A percentile compares a stretch with the other conserved stretches of the same genome.
These are phyloP conservation scores for Ceratocystis lukuohia DNA, from an alignment of 2,329 filamentous ascomycete species.

Conservation along the genomic window DNA sequence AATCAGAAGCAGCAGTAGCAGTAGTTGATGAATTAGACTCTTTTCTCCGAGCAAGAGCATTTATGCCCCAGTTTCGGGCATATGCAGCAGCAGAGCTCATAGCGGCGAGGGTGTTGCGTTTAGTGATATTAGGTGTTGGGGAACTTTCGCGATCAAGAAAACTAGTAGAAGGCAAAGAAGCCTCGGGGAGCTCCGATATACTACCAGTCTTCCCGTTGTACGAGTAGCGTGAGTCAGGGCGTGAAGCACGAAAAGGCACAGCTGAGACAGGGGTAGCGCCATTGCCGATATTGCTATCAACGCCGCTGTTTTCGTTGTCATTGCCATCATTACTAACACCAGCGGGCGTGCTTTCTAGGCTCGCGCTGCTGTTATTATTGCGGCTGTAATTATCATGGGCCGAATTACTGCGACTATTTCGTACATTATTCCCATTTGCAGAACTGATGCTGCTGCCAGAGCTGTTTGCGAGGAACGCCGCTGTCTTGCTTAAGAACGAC, in stretches of 20 bases:
- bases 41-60: constrained; percentile 40
- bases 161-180: not conserved
- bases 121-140: constrained; percentile 22
- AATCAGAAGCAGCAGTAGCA: not conserved
- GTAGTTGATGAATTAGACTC: constrained; percentile 19
- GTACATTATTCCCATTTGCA: constrained; percentile 1
- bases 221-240: constrained; percentile 7
- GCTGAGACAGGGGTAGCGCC: not conserved
- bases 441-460: constrained; percentile 6
- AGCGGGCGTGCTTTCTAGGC: not conserved
- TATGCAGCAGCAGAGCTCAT: constrained; percentile 42
- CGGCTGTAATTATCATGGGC: not conserved
- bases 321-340: not conserved
- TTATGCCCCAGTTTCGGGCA: constrained; percentile 47
- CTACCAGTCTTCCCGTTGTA: constrained; percentile 1
- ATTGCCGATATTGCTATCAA: not conserved
- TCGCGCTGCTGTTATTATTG: constrained; percentile 22
- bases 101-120: constrained; percentile 34
- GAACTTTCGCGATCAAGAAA: not conserved
- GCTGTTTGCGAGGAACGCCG: constrained; percentile 5
- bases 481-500: constrained; percentile 17
- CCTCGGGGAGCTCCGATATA: not conserved
- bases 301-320: not conserved
- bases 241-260: constrained; percentile 3
- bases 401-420: not conserved